These are phyloP conservation scores for Aureobasidium subglaciale DNA, from an alignment of 2,329 filamentous ascomycete species.

Conservation along the genomic window DNA sequence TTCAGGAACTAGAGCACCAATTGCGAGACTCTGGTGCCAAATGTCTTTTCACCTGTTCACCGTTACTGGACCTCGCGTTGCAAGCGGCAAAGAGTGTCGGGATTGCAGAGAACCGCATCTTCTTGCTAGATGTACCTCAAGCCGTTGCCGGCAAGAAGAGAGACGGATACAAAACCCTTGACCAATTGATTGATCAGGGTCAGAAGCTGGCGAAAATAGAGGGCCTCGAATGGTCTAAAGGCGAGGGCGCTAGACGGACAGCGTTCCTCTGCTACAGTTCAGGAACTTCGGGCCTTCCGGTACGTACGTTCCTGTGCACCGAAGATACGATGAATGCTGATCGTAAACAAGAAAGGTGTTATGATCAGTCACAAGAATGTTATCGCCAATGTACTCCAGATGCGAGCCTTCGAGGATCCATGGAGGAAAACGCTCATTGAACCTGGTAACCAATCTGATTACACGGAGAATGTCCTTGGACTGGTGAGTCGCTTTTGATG, in stretches of 20 bases:
- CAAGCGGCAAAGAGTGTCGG: conserved; percentile 57
- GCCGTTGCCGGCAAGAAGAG: conserved; percentile 40
- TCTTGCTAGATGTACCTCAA: conserved; percentile 62
- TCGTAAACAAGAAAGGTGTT: conserved; percentile 59
- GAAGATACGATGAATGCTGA: conserved; percentile 4
- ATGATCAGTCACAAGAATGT: conserved; percentile 77
- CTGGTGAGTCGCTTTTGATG: conserved; percentile 32
- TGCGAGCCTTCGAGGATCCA: conserved; percentile 44
- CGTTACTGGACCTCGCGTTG: conserved; percentile 57
- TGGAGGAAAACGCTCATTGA: conserved; percentile 33
- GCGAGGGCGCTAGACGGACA: conserved; percentile 59
- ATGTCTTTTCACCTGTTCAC: conserved; percentile 63
- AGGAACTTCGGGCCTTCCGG: conserved; percentile 70
- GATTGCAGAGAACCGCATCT: conserved; percentile 58
- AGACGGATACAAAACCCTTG: conserved; percentile 55
- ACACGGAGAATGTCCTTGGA: conserved; percentile 53
- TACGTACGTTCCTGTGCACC: conserved; percentile 32
- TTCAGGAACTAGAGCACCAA: conserved; percentile 63
- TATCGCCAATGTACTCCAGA: conserved; percentile 67
- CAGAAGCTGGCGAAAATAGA: conserved; percentile 43
- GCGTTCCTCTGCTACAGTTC: conserved; percentile 76
- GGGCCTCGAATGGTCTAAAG: conserved; percentile 52
- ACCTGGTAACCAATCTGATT: conserved; percentile 35
- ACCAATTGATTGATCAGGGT: conserved; percentile 60
- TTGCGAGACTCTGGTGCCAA: conserved; percentile 61